Percentiles rank a stretch among this genome's conserved stretches.
These are phyloP conservation scores for Goniomonas avonlea DNA, from an alignment of 78 protist genomes.

Conservation along the genomic window DNA sequence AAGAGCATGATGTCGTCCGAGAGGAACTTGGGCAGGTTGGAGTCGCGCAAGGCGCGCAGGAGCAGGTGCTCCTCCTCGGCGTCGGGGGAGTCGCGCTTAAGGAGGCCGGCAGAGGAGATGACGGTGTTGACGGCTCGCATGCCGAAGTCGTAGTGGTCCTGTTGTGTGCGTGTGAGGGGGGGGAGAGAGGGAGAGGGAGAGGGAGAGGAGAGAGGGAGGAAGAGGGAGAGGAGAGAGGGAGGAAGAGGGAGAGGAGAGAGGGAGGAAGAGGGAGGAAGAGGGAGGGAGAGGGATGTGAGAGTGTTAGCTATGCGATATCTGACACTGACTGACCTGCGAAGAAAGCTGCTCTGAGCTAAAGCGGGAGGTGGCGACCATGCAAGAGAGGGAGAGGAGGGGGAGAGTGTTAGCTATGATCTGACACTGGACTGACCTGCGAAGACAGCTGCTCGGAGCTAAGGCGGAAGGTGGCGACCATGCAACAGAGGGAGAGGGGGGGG, in stretches of 20 bases:
- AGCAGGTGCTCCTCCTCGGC: constrained; percentile 61
- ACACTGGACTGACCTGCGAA: too few species aligned
- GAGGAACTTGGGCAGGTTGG: constrained; percentile 84
- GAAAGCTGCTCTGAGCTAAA: constrained; percentile 71
- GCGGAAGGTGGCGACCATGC: constrained; percentile 59
- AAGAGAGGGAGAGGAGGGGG: too few species aligned
- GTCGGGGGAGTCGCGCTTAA: constrained; percentile 50
- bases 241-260: too few species aligned
- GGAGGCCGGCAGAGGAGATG: constrained; percentile 68
- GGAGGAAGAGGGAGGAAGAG: too few species aligned
- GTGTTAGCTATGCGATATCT: too few species aligned
- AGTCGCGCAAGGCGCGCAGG: constrained; percentile 75
- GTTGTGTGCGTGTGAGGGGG: too few species aligned
- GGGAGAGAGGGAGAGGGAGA: constrained; percentile 57
- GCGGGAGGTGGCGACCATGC: constrained; percentile 61
- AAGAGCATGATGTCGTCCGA: constrained; percentile 61
- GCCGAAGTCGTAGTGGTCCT: constrained; percentile 77
- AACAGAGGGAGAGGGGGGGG: constrained; percentile 53
- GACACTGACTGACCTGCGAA: constrained; percentile 43
- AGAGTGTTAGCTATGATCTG: too few species aligned
- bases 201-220: neutral
- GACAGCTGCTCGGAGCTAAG: constrained; percentile 71
- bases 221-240: neutral
- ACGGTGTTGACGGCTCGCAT: constrained; percentile 88
- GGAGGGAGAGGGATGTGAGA: too few species aligned